Conservation (phyloP, 2,329 filamentous ascomycete genomes). For the Aureobasidium vineae region DNA sequence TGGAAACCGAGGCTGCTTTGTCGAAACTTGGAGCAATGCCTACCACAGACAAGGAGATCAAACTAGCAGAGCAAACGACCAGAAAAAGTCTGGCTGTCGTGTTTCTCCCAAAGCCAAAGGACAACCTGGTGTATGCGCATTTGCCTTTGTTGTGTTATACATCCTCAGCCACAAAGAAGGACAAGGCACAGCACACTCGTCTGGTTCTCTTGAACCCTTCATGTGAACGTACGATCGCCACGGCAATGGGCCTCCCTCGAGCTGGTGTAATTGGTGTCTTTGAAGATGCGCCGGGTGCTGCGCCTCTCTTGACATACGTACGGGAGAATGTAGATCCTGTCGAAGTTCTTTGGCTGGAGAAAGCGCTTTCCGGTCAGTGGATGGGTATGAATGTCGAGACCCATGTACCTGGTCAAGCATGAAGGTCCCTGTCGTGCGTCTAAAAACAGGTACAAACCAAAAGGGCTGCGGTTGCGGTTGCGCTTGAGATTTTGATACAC, state of each 20-base stretch:
- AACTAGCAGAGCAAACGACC: neutral
- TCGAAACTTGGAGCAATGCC: neutral
- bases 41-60: neutral
- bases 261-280: constrained; percentile 27
- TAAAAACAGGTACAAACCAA: neutral
- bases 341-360: constrained; percentile 21
- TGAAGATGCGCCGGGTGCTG: constrained; percentile 20
- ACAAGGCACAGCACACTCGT: constrained; percentile 19
- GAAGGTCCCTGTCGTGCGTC: neutral
- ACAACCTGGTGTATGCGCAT: constrained; percentile 28
- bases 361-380: constrained; percentile 17
- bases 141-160: constrained; percentile 28
- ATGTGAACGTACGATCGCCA: constrained; percentile 23
- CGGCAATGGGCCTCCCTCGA: constrained; percentile 25
- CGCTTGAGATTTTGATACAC: neutral
- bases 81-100: constrained; percentile 26
- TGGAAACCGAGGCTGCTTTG: constrained; percentile 50
- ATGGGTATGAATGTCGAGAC: constrained; percentile 13
- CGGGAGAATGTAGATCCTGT: constrained; percentile 13
- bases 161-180: constrained; percentile 8
- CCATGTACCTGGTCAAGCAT: neutral
- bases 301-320: constrained; percentile 26
- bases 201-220: constrained; percentile 27
- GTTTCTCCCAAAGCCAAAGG: constrained; percentile 34
- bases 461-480: too few relatives aligned